Percentiles rank a stretch among this genome's conserved stretches.
These are phyloP conservation scores for Antrodiella citrinella DNA, from an alignment of 768 basidiomycete species.

Conservation along the genomic window DNA sequence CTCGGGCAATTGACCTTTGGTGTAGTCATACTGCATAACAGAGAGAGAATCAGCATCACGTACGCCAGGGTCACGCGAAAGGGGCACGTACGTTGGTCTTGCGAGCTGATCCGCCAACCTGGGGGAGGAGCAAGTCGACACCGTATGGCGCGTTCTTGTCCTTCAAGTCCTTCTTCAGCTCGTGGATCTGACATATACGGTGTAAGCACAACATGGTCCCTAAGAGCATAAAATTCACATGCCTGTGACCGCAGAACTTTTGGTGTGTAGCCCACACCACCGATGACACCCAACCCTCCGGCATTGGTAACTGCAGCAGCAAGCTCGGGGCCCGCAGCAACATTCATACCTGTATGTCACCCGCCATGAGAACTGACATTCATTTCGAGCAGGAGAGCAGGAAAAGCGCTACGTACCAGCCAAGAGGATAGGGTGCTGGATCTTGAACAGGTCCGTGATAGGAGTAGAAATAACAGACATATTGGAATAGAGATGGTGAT, in stretches of 20 bases:
- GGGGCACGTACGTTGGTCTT: slow-evolving; percentile 70
- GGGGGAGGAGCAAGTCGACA: slow-evolving; percentile 84
- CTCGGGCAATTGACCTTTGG: slow-evolving; percentile 75
- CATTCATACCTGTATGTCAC: slow-evolving; percentile 44
- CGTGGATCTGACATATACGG: slow-evolving; percentile 43
- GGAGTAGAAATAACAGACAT: slow-evolving; percentile 38
- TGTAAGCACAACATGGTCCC: not conserved
- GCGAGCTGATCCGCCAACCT: slow-evolving; percentile 78
- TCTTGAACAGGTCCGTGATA: slow-evolving; percentile 82
- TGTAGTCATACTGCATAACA: slow-evolving; percentile 75
- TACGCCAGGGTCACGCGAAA: not conserved
- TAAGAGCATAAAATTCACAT: slow-evolving; percentile 12
- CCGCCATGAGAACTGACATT: not conserved
- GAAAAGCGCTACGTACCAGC: slow-evolving; percentile 41
- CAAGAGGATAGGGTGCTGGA: slow-evolving; percentile 82
- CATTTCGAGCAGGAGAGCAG: not conserved
- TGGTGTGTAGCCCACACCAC: slow-evolving; percentile 81
- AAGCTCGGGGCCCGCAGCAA: slow-evolving; percentile 69
- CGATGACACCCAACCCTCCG: slow-evolving; percentile 88
- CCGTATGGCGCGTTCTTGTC: slow-evolving; percentile 81
- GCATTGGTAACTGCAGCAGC: slow-evolving; percentile 94
- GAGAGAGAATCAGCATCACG: slow-evolving; percentile 3
- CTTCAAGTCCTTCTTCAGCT: slow-evolving; percentile 63
- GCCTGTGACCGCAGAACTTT: slow-evolving; percentile 76
- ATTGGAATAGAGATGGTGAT: not conserved